These are phyloP conservation scores for Buddleja alternifolia DNA, from an alignment of 257 asterid genomes.

Conservation along the genomic window DNA sequence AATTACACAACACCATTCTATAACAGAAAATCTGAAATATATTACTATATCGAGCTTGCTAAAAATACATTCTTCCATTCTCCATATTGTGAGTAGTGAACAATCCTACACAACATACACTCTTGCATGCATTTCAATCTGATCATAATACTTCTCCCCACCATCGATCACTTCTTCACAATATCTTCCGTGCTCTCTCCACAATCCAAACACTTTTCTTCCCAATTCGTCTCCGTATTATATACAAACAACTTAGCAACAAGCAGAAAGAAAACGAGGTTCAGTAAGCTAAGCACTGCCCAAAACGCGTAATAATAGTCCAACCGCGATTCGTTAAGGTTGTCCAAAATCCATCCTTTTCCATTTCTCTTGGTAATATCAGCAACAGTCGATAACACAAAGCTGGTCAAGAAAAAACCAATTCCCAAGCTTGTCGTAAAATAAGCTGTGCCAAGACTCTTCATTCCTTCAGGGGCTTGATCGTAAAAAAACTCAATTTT, in stretches of 20 bases:
- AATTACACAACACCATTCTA: too few species aligned
- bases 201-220: too few species aligned
- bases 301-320: constrained; percentile 49
- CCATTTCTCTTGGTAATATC: constrained; percentile 50
- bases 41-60: too few species aligned
- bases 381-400: constrained; percentile 61
- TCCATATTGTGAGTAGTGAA: too few species aligned
- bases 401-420: constrained; percentile 67
- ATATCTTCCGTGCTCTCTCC: too few species aligned
- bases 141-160: too few species aligned
- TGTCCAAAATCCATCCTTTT: constrained; percentile 71
- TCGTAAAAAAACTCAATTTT: constrained; percentile 77
- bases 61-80: too few species aligned
- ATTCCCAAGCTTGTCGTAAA: constrained; percentile 66
- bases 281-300: constrained; percentile 46
- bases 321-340: constrained; percentile 54
- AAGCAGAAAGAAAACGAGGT: constrained; percentile 51
- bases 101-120: too few species aligned
- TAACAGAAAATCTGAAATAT: too few species aligned
- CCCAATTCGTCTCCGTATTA: constrained; percentile 27
- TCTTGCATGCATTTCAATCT: too few species aligned
- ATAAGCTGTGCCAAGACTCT: constrained; percentile 79
- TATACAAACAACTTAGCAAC: constrained; percentile 54
- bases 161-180: too few species aligned
- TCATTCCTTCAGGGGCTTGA: constrained; percentile 80